Conservation (phyloP, 345 rosid genomes). For the Cardamine chenopodiifolia region DNA sequence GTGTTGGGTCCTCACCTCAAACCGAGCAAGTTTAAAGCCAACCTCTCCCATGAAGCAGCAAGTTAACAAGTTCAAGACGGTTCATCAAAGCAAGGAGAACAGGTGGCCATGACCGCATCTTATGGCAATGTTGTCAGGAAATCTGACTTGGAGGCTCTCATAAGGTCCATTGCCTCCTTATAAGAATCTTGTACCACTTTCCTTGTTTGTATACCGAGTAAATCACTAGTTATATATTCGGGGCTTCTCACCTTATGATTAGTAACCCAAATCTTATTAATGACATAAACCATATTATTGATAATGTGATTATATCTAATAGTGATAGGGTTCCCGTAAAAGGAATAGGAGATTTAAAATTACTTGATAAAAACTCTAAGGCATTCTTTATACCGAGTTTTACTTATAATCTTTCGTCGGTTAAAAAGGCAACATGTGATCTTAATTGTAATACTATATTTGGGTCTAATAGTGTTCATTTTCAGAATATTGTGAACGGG, state of each 20-base stretch:
- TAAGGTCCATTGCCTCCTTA: neutral
- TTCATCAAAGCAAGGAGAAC: neutral
- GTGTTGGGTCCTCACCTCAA: neutral
- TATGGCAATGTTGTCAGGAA: neutral
- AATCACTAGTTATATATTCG: neutral
- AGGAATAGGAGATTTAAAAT: too few species aligned
- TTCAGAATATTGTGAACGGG: too few species aligned
- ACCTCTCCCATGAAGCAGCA: neutral
- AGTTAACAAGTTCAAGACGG: neutral
- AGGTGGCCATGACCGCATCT: neutral
- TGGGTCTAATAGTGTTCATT: too few species aligned
- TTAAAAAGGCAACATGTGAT: too few species aligned
- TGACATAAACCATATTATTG: neutral
- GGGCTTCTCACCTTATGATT: neutral
- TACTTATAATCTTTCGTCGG: too few species aligned
- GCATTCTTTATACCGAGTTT: too few species aligned
- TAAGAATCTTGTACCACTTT: neutral
- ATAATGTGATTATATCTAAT: neutral
- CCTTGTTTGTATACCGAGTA: neutral
- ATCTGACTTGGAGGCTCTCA: neutral
- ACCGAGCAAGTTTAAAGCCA: neutral
- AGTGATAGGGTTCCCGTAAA: too few species aligned
- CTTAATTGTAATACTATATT: too few species aligned
- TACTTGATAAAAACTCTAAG: too few species aligned
- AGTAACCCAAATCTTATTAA: neutral